phyloP scores from a whole-genome alignment of 2,329 filamentous ascomycete species.

The Paraconiothyrium brasiliense region DNA sequence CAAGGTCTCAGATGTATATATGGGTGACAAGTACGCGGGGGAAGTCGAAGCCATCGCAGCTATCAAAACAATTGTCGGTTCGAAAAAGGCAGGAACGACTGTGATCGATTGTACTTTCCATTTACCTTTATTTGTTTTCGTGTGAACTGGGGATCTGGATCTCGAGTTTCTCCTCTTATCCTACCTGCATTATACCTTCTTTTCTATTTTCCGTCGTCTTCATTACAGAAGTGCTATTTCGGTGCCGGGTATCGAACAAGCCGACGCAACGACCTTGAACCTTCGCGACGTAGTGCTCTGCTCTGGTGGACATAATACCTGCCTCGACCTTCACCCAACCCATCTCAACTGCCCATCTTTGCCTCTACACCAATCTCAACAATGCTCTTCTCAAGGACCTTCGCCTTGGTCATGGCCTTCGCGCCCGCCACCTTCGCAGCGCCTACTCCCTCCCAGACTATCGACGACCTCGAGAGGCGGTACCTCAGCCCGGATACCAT shows the following conservation, averaged over 20 bases:
- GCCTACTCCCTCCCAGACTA: constrained; percentile 29
- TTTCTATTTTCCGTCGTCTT: not conserved
- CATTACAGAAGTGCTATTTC: constrained; percentile 2
- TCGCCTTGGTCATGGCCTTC: constrained; percentile 44
- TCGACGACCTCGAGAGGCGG: constrained; percentile 2
- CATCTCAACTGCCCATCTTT: not conserved
- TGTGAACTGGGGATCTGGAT: constrained; percentile 25
- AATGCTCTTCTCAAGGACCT: constrained; percentile 47
- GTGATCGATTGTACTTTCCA: constrained; percentile 3
- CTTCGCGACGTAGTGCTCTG: not conserved
- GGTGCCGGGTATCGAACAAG: constrained; percentile 5
- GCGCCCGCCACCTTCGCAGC: constrained; percentile 46
- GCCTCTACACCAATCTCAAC: constrained; percentile 12
- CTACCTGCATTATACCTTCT: not conserved
- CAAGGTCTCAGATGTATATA: not conserved
- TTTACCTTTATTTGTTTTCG: constrained; percentile 18
- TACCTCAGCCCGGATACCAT: constrained; percentile 16
- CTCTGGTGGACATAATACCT: constrained; percentile 9
- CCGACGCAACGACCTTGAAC: not conserved
- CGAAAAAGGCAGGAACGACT: not conserved
- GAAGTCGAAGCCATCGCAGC: not conserved
- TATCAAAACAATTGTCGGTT: not conserved
- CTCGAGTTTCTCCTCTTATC: constrained; percentile 22
- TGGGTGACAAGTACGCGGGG: not conserved
- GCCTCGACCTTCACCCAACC: not conserved